Conservation (phyloP, 345 rosid genomes). For the Ceriops zippeliana region DNA sequence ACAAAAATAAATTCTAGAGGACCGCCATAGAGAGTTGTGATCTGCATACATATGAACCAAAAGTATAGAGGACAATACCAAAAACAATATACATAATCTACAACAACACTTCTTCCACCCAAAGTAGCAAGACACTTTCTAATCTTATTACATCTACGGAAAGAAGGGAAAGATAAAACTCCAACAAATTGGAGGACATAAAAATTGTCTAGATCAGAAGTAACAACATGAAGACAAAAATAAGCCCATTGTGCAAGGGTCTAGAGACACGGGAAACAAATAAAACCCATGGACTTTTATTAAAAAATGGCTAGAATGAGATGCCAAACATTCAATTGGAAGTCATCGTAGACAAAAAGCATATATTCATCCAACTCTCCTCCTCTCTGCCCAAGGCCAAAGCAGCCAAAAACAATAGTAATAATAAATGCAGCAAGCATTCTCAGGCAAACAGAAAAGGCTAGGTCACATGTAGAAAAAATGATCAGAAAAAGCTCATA, state of each 20-base stretch:
- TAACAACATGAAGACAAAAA: slow-evolving; percentile 3
- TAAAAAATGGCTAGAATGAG: background rate
- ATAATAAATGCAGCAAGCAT: background rate
- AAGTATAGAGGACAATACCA: slow-evolving; percentile 9
- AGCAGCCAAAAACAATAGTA: background rate
- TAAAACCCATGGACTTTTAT: background rate
- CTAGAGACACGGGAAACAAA: background rate
- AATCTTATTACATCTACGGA: background rate
- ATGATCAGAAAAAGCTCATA: background rate
- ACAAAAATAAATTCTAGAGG: slow-evolving; percentile 86
- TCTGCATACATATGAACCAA: slow-evolving; percentile 43
- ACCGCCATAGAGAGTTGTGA: slow-evolving; percentile 97
- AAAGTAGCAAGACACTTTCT: background rate
- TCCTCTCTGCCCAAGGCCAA: background rate
- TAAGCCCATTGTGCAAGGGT: background rate
- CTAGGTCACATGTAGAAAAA: background rate
- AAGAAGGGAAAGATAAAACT: background rate
- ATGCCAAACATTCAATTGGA: background rate
- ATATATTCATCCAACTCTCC: background rate
- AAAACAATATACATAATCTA: background rate
- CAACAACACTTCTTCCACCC: background rate
- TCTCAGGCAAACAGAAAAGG: background rate
- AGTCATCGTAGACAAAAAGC: background rate
- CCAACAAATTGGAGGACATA: background rate
- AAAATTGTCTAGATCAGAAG: background rate